Evolutionary conservation across 345 rosid species (phyloP), one percentile per base, ranked within the genome.

Genomic region (Sonneratia caseolaris): DNA sequence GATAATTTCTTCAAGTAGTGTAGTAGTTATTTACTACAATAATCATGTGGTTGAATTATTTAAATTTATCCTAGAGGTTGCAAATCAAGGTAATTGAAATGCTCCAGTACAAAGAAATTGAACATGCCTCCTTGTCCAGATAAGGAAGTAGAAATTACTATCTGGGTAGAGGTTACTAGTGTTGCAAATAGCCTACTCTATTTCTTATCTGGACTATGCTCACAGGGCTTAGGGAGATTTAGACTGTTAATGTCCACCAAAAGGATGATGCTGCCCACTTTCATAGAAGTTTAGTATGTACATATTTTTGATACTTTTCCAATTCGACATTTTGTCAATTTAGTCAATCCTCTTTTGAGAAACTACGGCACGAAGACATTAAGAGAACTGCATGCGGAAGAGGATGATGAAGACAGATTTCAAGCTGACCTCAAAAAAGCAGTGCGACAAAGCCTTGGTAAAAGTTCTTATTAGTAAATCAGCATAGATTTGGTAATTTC

Each of bases 401-500:
- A 91, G 79, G 96, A 90, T 42, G 93, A 90, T 37, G 98, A 94
- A 81, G 93, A 90, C 82, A 86, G 92, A 76, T 94, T 90, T 83
- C 99, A 94, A 80, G 92, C 97, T 77, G 97, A 95, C 82, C 85
- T 91, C 51, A 73, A 86, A 80, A 82, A 78, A 76, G 97, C 97
- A 47, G 87, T 90, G 68, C 88, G 83, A 66, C 97, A 95, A 86
- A 92, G 97, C 82, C 96, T 95, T 66, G 97, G 99, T 95, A 88
- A 79, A 48, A 21, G 24, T 56, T 56, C n/a, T 56, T 56, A 21
- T 21, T 56, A 56, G 9, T 12, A 56, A 53, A 4, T 45, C 10
- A 7, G 24, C 21, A 21, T 56, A 19, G 24, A 56, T 12, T 56
- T 5, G 62, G 62, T 18, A 49, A 12, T 24, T 22, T 56, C 10